Evolutionary conservation across 495 filamentous ascomycete species (phyloP).

Genomic region (Xylaria sp.): DNA sequence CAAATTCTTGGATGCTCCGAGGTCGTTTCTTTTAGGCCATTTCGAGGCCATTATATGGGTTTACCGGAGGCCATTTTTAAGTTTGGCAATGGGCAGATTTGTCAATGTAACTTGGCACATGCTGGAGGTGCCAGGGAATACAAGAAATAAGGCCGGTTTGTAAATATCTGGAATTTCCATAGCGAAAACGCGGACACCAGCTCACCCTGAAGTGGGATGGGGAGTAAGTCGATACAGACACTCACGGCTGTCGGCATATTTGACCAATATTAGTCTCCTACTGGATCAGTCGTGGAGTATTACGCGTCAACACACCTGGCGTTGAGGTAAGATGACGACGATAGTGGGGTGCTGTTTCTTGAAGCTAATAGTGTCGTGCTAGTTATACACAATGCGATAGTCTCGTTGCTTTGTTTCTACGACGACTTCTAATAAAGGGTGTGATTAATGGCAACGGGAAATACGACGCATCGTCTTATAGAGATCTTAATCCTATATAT

Average conservation of each 20-base stretch:
- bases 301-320: neutral
- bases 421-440: neutral
- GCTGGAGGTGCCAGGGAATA: too few relatives aligned
- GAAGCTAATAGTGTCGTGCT: neutral
- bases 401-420: neutral
- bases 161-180: too few relatives aligned
- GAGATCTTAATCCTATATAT: neutral
- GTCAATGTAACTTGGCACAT: too few relatives aligned
- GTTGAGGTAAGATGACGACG: neutral
- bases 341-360: neutral
- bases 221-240: neutral
- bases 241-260: neutral
- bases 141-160: too few relatives aligned
- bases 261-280: neutral
- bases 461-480: neutral
- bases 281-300: neutral
- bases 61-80: too few relatives aligned
- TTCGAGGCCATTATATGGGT: too few relatives aligned
- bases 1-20: too few relatives aligned
- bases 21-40: too few relatives aligned
- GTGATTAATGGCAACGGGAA: neutral
- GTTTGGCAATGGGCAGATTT: too few relatives aligned
- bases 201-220: neutral
- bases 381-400: neutral
- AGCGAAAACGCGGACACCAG: neutral